A percentile compares a stretch with the other conserved stretches of the same genome.
These are phyloP conservation scores for Pseudisothecium myosuroides DNA, from an alignment of 225 moss, liverwort and hornwort genomes.

Conservation along the genomic window DNA sequence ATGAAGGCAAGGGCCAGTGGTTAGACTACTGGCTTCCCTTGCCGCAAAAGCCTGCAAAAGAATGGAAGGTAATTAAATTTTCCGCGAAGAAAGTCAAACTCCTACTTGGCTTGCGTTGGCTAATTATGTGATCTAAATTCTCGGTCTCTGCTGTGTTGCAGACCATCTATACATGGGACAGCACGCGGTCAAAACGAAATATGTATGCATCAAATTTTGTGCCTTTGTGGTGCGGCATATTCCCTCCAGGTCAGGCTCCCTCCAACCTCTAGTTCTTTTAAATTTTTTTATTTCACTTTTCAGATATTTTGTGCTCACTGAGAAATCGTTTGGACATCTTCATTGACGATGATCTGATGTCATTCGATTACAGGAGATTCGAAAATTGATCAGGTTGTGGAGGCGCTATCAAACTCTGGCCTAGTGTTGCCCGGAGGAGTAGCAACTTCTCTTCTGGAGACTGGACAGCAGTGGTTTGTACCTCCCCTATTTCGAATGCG, in stretches of 20 bases:
- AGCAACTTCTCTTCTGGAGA: conserved; percentile 39
- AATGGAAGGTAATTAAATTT: conserved; percentile 1
- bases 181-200: conserved; percentile 8
- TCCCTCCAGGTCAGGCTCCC: conserved; percentile 1
- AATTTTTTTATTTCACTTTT: neutral
- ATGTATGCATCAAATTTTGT: conserved; percentile 63
- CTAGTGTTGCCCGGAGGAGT: conserved; percentile 60
- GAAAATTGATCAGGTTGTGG: conserved; percentile 27
- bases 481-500: neutral
- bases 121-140: neutral
- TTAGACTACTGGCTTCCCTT: conserved; percentile 71
- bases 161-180: conserved; percentile 12
- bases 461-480: conserved; percentile 64
- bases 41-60: neutral
- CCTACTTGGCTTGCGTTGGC: neutral
- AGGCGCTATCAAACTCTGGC: conserved; percentile 43
- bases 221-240: conserved; percentile 62
- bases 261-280: neutral
- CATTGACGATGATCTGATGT: neutral
- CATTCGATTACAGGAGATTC: conserved; percentile 5
- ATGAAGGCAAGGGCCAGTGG: conserved; percentile 60
- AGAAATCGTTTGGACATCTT: neutral
- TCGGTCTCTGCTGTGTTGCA: neutral
- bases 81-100: neutral
- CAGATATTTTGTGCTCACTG: neutral